Conservation (phyloP, 2,329 filamentous ascomycete genomes). For the Seiridium unicorne region DNA sequence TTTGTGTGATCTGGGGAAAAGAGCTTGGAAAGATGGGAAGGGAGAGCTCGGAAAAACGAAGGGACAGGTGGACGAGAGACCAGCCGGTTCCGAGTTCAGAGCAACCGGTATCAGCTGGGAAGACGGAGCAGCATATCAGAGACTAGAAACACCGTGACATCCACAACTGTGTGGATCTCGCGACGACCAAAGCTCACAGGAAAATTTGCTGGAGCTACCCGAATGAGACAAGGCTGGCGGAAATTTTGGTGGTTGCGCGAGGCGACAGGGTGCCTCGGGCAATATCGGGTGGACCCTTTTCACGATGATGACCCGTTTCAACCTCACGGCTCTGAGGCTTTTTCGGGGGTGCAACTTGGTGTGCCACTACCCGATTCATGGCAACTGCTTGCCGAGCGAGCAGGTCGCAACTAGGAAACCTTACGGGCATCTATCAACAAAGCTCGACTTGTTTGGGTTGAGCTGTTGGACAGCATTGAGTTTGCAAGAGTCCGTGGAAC, state of each 20-base stretch:
- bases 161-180: conserved; percentile 15
- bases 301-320: not conserved
- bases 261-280: conserved; percentile 6
- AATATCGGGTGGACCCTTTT: conserved; percentile 5
- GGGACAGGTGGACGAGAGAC: conserved; percentile 11
- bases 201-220: conserved; percentile 28
- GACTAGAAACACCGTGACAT: not conserved
- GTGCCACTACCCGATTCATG: not conserved
- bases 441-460: not conserved
- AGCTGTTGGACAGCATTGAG: not conserved
- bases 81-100: conserved; percentile 7
- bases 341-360: not conserved
- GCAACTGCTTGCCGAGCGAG: not conserved
- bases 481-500: not conserved
- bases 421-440: not conserved
- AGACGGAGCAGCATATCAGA: conserved; percentile 11
- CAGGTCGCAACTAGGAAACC: not conserved
- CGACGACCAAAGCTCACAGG: conserved; percentile 20
- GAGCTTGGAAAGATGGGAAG: conserved; percentile 28
- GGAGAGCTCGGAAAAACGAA: conserved; percentile 26
- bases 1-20: conserved; percentile 21
- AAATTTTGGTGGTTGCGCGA: conserved; percentile 14
- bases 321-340: conserved; percentile 2
- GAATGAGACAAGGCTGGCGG: conserved; percentile 30
- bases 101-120: conserved; percentile 6